These are phyloP conservation scores for Aspergillus sparsus DNA, from an alignment of 495 filamentous ascomycete genomes.

Conservation along the genomic window DNA sequence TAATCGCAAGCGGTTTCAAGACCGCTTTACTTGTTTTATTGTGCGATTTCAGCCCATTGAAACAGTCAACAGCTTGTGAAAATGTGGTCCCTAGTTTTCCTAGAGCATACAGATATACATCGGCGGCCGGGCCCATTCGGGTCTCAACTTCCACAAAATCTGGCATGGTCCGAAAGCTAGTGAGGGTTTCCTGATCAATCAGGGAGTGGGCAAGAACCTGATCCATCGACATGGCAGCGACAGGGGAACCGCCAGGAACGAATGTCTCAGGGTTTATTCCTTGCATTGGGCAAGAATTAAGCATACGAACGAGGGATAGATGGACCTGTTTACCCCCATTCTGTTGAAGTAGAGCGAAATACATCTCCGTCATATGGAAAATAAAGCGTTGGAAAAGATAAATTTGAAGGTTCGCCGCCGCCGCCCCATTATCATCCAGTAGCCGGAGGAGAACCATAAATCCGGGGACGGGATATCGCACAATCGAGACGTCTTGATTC, in stretches of 20 bases:
- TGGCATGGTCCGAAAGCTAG: conserved; percentile 1
- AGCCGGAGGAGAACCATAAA: neutral
- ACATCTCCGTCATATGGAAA: neutral
- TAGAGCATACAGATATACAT: neutral
- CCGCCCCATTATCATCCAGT: neutral
- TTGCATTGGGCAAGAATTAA: neutral
- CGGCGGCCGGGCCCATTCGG: neutral
- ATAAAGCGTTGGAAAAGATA: conserved; percentile 3
- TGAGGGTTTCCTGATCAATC: neutral
- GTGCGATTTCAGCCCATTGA: neutral
- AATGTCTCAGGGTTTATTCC: neutral
- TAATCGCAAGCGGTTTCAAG: neutral
- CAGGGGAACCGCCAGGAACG: neutral
- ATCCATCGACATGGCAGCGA: neutral
- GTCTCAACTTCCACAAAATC: neutral
- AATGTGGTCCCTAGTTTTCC: neutral
- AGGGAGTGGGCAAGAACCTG: neutral
- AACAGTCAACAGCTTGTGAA: neutral
- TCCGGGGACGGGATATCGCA: neutral
- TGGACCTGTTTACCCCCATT: neutral
- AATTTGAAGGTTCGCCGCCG: neutral
- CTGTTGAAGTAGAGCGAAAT: neutral
- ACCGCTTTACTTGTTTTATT: neutral
- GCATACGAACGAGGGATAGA: neutral
- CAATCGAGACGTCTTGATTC: neutral